Base-by-base conservation (phyloP, 164 flowering plant genomes). In the Chimonanthus salicifolius region DNA sequence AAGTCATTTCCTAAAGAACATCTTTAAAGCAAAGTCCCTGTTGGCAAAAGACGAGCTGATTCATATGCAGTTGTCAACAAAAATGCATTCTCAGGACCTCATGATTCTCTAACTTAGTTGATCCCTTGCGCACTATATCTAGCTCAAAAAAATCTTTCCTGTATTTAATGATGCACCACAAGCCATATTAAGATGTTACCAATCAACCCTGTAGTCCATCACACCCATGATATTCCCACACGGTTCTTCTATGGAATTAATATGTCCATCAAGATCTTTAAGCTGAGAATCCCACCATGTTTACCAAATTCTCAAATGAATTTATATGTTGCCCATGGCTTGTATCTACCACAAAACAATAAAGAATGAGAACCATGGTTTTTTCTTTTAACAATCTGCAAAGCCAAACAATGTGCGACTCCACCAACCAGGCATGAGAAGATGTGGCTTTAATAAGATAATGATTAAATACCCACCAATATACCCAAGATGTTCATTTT, bases 41-140 rank as follows among this genome's bases (percentile, higher is more conserved):
- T 80, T 46, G 88, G 88, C 69, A 85, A 83, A 74, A 87, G 88
- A 60, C 93, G 89, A 49, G 89, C 88, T 69, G 93, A 84, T 78
- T 89, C 93, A 79, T 87, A 89, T 46, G 87, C 73, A 74, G 90
- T 85, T 68, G 93, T 89, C 81, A 87, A 69, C 70, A 89, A 73
- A 64, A 81, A 47, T 70, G 79, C 86, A 83, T 83, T 74, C 76
- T 75, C 45, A 80, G 74, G 69, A 85, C 73, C 79, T 77, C 71
- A 50, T 86, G 76, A 45, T 74, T 67, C 49, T 78, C 84, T 70
- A 76, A 69, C 7, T 69, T 74, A 44, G 62, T 16, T 70, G 78
- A 77, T 33, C 47, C 49, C 47, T 83, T 78, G 33, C 58, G 71
- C 51, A 76, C 80, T 80, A 66, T 79, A 54, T 71, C 49, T 64